These are phyloP conservation scores for Herpotrichia juniperi DNA, from an alignment of 2,329 filamentous ascomycete species.

Conservation along the genomic window DNA sequence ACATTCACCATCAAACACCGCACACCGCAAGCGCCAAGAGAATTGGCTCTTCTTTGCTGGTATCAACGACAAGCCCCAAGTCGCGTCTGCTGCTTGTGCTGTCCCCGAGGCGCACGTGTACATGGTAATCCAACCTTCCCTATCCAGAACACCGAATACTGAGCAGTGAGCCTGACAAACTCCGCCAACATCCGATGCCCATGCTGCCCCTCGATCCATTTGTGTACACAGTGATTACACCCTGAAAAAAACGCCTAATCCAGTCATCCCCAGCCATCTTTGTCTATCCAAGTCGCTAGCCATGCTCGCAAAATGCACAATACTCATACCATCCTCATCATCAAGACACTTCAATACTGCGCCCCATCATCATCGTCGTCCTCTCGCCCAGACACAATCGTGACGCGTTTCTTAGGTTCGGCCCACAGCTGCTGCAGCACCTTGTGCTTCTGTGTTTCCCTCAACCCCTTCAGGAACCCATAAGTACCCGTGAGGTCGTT, in stretches of 20 bases:
- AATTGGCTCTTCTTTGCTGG: too few species aligned
- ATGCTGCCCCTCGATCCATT: neutral
- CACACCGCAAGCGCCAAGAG: too few species aligned
- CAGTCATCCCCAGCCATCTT: neutral
- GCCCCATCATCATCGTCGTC: constrained; percentile 18
- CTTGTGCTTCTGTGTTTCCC: constrained; percentile 81
- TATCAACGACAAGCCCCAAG: too few species aligned
- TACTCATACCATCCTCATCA: neutral
- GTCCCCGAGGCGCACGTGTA: too few species aligned
- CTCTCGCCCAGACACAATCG: constrained; percentile 27
- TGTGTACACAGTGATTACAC: neutral
- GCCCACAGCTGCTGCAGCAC: constrained; percentile 76
- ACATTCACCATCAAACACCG: too few species aligned
- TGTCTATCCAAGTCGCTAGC: constrained; percentile 6
- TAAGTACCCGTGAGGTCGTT: constrained; percentile 80
- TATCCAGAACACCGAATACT: too few species aligned
- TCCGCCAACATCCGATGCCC: neutral
- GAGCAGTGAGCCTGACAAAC: neutral
- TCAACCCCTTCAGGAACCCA: constrained; percentile 74
- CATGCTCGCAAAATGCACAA: constrained; percentile 1
- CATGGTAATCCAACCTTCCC: too few species aligned
- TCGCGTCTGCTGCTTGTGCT: too few species aligned
- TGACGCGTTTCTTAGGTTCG: constrained; percentile 34
- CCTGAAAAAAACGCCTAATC: neutral
- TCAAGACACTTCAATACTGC: constrained; percentile 16